Percentiles rank a stretch among this genome's conserved stretches.
Evolutionary conservation across 495 filamentous ascomycete species (phyloP).

Genomic region (Friedmanniomyces endolithicus): DNA sequence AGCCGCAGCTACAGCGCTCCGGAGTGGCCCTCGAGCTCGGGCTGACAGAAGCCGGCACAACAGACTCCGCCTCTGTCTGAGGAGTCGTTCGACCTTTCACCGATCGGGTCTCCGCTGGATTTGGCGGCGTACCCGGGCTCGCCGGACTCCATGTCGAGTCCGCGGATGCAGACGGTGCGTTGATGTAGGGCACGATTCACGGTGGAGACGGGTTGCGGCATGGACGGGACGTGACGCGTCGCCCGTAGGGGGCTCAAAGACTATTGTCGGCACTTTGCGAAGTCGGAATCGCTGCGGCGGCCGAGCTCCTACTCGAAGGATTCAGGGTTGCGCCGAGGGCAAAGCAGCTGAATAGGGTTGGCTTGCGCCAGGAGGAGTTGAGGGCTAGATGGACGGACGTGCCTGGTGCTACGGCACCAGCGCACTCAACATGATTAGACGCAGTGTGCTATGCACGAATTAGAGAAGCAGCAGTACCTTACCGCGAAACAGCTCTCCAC

Average conservation of each 20-base stretch:
- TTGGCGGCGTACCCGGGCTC: slow-evolving; percentile 48
- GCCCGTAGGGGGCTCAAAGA: slow-evolving; percentile 14
- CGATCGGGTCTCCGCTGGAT: slow-evolving; percentile 45
- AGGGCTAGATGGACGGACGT: neutral
- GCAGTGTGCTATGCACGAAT: neutral
- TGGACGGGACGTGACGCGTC: neutral
- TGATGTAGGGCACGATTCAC: neutral
- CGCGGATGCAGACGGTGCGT: neutral
- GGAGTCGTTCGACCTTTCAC: slow-evolving; percentile 68
- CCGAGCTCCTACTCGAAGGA: slow-evolving; percentile 19
- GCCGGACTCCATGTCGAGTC: slow-evolving; percentile 28
- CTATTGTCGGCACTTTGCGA: neutral
- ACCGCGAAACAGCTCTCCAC: too few relatives aligned
- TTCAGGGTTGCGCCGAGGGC: slow-evolving; percentile 24
- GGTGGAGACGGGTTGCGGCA: neutral
- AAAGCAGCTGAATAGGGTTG: slow-evolving; percentile 23
- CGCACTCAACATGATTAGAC: neutral
- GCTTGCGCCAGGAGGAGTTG: neutral
- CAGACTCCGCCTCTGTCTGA: slow-evolving; percentile 80
- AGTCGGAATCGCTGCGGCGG: neutral
- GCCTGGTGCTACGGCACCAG: neutral
- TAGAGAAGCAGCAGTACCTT: too few relatives aligned
- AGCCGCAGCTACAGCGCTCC: slow-evolving; percentile 4
- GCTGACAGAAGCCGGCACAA: slow-evolving; percentile 12
- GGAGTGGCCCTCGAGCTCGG: slow-evolving; percentile 1